Evolutionary conservation across 208 protist species (phyloP), one percentile per base, ranked within the genome.

Genomic region (Acanthamoeba rhysodes): DNA sequence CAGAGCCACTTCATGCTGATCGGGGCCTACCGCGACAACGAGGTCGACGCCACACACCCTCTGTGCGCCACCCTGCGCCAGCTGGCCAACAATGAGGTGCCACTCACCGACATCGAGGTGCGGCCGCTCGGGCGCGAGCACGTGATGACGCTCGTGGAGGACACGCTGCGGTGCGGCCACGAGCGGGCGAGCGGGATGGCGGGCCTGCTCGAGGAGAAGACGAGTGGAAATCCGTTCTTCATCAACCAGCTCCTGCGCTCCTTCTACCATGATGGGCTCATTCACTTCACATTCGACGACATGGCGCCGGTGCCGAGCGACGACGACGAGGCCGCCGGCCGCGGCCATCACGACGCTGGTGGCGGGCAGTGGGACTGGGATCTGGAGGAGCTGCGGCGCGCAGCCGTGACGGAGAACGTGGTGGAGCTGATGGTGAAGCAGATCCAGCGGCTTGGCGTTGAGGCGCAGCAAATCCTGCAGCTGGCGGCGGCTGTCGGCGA

Each of bases 191-290:
- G 48, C 41, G 66, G 37, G 14, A 59, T 95, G 50, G 91, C 91
- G 4, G 9, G 57, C 4, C 66, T 95, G 27, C 70, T 95, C 9
- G 50, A 88, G 41, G 55, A 85, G 32, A 82, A 87, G 70, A 95
- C 91, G 34, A 48, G 68, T 53, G 91, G 91, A 9, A 95, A 95
- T 37, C 91, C 91, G 84, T 95, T 95, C 72, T 95, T 95, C 57
- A 70, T 95, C 76, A 88, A 62, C 22, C 91, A 95, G 91, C 91
- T 95, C 24, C 91, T 95, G 6, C 48, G 48, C 29, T 95, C 72
- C 57, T 87, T 95, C n/a, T n/a, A 95, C 57, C 18, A 7, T 16
- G 76, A 95, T 0, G 55, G 57, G 29, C 91, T 72, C 93, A 45
- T 95, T 29, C 48, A 29, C 10, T 95, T 95, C 41, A 70, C 66